These are phyloP conservation scores for Pythium phragmitis DNA, from an alignment of 352 stramenopile genomes.

Conservation along the genomic window DNA sequence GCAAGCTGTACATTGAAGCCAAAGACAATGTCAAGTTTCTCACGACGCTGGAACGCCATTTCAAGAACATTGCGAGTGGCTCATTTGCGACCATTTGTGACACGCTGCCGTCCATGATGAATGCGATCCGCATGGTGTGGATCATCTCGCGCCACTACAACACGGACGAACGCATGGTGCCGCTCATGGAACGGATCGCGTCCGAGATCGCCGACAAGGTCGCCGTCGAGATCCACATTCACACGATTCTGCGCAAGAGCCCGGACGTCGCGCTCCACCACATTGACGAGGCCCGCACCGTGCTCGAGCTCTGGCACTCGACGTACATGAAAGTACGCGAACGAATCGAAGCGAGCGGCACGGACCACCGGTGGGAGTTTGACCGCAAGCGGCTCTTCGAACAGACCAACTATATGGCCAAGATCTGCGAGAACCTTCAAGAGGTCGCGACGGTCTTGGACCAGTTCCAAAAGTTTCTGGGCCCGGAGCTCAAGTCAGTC, in stretches of 20 bases:
- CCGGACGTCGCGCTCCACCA: conserved; percentile 75
- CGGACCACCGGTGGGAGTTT: conserved; percentile 96
- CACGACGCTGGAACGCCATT: conserved; percentile 94
- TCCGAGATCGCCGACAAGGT: conserved; percentile 94
- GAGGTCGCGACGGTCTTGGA: conserved; percentile 92
- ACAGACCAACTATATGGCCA: conserved; percentile 96
- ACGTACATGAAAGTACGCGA: conserved; percentile 95
- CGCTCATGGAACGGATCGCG: conserved; percentile 95
- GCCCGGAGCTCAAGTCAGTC: conserved; percentile 94
- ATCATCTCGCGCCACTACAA: conserved; percentile 98
- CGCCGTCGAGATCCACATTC: conserved; percentile 89
- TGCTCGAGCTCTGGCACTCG: conserved; percentile 92
- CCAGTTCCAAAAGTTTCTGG: conserved; percentile 96
- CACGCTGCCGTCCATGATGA: conserved; percentile 95
- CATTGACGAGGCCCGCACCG: conserved; percentile 90
- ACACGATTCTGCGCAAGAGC: conserved; percentile 83
- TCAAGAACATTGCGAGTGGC: conserved; percentile 93
- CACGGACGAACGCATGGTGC: conserved; percentile 96
- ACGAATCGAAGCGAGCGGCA: conserved; percentile 93
- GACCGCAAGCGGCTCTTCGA: conserved; percentile 94
- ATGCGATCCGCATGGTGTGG: conserved; percentile 96
- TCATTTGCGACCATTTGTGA: conserved; percentile 92
- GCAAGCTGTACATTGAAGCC: conserved; percentile 94
- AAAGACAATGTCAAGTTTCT: conserved; percentile 98
- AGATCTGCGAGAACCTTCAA: conserved; percentile 93